phyloP scores from a whole-genome alignment of 139 green algal species.

The Raphidocelis subcapitata region DNA sequence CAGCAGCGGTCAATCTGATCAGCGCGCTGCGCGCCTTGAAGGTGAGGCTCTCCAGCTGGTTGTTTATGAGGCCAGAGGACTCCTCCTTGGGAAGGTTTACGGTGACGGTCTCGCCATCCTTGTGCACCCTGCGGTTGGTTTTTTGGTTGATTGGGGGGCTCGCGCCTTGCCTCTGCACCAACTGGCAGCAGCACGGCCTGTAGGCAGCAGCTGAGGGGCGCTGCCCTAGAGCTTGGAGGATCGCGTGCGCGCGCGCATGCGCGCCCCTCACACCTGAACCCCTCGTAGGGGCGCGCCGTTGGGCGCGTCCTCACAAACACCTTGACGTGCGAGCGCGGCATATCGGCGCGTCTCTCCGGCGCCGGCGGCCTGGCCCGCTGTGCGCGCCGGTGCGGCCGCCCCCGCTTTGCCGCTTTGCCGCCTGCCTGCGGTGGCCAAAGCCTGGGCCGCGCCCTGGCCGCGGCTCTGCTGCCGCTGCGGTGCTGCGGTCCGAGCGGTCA shows the following conservation, averaged over 20 bases:
- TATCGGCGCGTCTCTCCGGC: no score
- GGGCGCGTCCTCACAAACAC: conserved; percentile 53
- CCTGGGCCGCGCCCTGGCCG: no score
- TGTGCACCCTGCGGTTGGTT: conserved; percentile 32
- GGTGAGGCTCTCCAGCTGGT: conserved; percentile 55
- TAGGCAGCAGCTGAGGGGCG: no score
- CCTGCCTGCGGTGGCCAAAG: no score
- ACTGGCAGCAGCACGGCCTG: no score
- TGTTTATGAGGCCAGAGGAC: conserved; percentile 55
- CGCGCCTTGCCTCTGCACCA: neutral
- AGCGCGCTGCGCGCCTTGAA: conserved; percentile 55
- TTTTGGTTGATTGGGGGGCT: neutral
- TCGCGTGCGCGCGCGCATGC: neutral
- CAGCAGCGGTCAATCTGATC: neutral
- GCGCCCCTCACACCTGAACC: conserved; percentile 39
- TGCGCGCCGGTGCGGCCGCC: no score
- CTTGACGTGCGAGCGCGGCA: conserved; percentile 33
- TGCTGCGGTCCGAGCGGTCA: no score
- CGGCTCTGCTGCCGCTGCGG: no score
- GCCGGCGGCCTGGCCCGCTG: no score
- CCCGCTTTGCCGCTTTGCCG: no score
- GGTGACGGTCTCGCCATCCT: conserved; percentile 37
- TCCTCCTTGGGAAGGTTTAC: conserved; percentile 56
- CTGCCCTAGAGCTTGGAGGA: neutral
- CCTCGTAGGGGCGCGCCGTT: conserved; percentile 36